phyloP scores from a whole-genome alignment of 2,329 filamentous ascomycete genomes.

The Colletotrichum tanaceti region DNA sequence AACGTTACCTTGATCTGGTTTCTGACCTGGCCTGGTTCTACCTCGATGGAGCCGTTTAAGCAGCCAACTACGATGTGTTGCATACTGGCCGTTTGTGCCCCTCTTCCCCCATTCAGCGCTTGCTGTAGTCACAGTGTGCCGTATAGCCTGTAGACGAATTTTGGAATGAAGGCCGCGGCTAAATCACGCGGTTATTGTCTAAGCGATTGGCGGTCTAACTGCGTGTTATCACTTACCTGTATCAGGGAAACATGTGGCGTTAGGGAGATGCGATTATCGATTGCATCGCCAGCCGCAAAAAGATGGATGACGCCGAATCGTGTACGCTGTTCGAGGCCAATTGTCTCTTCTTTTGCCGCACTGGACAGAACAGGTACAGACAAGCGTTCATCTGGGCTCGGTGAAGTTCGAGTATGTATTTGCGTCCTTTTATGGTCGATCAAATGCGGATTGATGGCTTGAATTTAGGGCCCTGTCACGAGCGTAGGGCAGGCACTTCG shows the following conservation, averaged over 20 bases:
- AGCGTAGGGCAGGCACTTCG: no score
- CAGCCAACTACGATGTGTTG: no score
- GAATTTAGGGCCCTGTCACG: neutral
- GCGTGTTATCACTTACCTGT: no score
- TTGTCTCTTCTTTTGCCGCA: neutral
- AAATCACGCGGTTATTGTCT: neutral
- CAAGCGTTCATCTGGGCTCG: constrained; percentile 19
- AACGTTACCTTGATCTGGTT: constrained; percentile 4
- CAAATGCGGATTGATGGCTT: constrained; percentile 5
- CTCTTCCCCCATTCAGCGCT: no score
- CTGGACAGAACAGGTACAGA: neutral
- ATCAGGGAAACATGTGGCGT: neutral
- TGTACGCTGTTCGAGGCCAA: no score
- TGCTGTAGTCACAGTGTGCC: neutral
- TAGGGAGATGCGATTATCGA: neutral
- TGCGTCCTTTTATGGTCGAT: neutral
- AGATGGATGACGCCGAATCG: neutral
- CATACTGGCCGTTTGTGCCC: no score
- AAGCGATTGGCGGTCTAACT: neutral
- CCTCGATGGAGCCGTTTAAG: no score
- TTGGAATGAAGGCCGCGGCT: neutral
- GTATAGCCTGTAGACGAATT: no score
- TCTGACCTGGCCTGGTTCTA: neutral
- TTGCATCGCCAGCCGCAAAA: neutral
- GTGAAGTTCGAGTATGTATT: neutral